Evolutionary conservation across 2,329 filamentous ascomycete species (phyloP).

Genomic region (Neofusicoccum ribis): DNA sequence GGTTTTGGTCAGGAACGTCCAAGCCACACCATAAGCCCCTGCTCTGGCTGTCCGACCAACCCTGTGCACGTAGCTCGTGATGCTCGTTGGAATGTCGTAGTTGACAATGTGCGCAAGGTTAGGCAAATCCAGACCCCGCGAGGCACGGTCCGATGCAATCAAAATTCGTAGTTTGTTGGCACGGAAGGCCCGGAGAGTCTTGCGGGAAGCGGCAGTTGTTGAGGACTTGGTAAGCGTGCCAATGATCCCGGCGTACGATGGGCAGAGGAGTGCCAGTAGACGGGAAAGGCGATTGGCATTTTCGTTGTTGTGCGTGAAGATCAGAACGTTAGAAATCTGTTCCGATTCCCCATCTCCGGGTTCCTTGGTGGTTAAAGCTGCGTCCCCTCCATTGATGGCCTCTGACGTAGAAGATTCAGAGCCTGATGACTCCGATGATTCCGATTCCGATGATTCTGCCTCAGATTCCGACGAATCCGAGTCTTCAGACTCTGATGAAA

Average conservation of each 20-base stretch:
- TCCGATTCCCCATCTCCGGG: slow-evolving; percentile 7
- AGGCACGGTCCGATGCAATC: slow-evolving; percentile 89
- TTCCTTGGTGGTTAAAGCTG: neutral
- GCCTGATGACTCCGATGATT: slow-evolving; percentile 2
- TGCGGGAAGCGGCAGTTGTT: slow-evolving; percentile 68
- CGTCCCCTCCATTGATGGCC: neutral
- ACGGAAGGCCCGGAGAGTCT: slow-evolving; percentile 67
- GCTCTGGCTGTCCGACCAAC: slow-evolving; percentile 89
- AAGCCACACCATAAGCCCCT: slow-evolving; percentile 72
- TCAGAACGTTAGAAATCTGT: slow-evolving; percentile 55
- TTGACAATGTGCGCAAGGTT: slow-evolving; percentile 84
- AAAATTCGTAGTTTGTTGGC: slow-evolving; percentile 67
- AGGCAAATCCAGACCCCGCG: slow-evolving; percentile 82
- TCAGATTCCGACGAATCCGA: slow-evolving; percentile 26
- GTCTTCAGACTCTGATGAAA: slow-evolving; percentile 25
- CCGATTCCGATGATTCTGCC: slow-evolving; percentile 14
- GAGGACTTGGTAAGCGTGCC: slow-evolving; percentile 77
- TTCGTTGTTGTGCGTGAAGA: slow-evolving; percentile 92
- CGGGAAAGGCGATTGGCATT: slow-evolving; percentile 82
- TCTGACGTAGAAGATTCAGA: neutral
- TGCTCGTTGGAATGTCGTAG: slow-evolving; percentile 83
- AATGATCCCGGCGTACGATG: slow-evolving; percentile 57
- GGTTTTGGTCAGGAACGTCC: slow-evolving; percentile 79
- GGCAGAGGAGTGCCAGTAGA: slow-evolving; percentile 68
- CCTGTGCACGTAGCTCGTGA: slow-evolving; percentile 85